Conservation (phyloP, 2,329 filamentous ascomycete genomes). For the Chalaropsis thielavioides region DNA sequence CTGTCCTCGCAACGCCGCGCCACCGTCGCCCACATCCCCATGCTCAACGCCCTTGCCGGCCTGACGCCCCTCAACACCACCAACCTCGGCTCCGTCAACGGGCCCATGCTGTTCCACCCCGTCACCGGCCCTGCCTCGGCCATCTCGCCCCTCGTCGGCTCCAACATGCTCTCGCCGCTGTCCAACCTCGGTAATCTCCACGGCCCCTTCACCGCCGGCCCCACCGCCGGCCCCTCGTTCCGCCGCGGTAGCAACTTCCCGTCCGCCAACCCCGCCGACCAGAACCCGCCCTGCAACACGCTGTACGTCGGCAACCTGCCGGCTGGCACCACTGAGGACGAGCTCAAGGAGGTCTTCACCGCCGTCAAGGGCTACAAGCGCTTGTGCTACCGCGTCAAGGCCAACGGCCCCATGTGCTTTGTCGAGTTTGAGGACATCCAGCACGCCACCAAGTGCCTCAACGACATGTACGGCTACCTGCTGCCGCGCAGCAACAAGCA, state of each 20-base stretch:
- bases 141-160: constrained; percentile 25
- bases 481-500: constrained; percentile 89
- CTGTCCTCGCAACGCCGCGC: constrained; percentile 12
- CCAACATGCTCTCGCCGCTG: constrained; percentile 33
- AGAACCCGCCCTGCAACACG: constrained; percentile 95
- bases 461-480: constrained; percentile 74
- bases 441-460: constrained; percentile 78
- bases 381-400: constrained; percentile 85
- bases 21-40: constrained; percentile 13
- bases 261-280: constrained; percentile 82
- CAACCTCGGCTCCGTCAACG: constrained; percentile 5
- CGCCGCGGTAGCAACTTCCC: constrained; percentile 44
- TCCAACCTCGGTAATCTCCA: constrained; percentile 21
- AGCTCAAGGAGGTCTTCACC: constrained; percentile 84
- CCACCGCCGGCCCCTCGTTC: constrained; percentile 8
- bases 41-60: constrained; percentile 22
- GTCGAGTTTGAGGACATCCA: constrained; percentile 94
- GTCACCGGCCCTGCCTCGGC: constrained; percentile 11
- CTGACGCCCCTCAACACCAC: constrained; percentile 23
- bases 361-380: constrained; percentile 91
- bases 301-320: constrained; percentile 96
- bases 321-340: constrained; percentile 83
- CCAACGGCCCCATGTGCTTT: constrained; percentile 96
- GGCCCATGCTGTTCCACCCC: constrained; percentile 4
- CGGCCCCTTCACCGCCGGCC: neutral